Percentiles rank a stretch among this genome's conserved stretches.
phyloP scores from a whole-genome alignment of 2,329 filamentous ascomycete genomes.

The Seiridium cupressi region DNA sequence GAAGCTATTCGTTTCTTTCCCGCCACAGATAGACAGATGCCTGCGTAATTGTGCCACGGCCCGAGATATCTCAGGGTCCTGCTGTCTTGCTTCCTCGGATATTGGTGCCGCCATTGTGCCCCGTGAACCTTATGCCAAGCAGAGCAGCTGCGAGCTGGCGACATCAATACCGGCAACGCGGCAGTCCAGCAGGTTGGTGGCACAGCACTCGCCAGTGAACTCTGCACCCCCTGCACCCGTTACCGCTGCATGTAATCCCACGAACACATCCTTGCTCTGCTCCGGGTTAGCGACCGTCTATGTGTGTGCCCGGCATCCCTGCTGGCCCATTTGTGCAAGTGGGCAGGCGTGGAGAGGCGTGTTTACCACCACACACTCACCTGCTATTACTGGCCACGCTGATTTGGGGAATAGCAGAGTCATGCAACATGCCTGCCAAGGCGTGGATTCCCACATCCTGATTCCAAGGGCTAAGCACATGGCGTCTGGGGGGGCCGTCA shows the following conservation, averaged over 20 bases:
- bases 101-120: neutral
- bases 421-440: constrained; percentile 1
- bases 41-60: no score
- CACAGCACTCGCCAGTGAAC: neutral
- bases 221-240: neutral
- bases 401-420: neutral
- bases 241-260: neutral
- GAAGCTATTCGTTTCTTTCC: no score
- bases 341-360: neutral
- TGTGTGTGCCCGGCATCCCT: neutral
- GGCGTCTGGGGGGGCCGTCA: neutral
- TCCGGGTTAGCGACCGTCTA: neutral
- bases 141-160: neutral
- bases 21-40: no score
- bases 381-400: neutral
- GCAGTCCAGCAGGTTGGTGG: neutral
- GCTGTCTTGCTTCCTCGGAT: neutral
- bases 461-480: neutral
- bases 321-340: neutral
- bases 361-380: neutral
- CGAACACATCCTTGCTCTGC: neutral
- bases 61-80: neutral
- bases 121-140: neutral
- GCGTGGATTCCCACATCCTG: constrained; percentile 1
- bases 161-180: neutral